A percentile compares a stretch with the other conserved stretches of the same genome.
Conservation (phyloP, 2,329 filamentous ascomycete genomes). For the Cladosporium velox region DNA sequence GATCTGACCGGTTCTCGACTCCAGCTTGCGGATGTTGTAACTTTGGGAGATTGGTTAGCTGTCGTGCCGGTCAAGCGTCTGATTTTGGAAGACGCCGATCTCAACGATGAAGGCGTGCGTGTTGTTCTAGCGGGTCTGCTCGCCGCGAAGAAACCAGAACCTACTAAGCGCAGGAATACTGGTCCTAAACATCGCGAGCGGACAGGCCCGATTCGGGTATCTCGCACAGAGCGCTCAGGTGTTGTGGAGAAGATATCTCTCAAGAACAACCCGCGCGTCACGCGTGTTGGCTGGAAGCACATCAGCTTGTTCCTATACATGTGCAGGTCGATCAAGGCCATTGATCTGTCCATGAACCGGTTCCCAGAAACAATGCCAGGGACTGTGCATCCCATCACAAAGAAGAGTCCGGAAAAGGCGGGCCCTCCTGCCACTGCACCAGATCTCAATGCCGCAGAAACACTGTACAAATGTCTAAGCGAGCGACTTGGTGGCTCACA, state of each 20-base stretch:
- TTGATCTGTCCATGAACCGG: constrained; percentile 82
- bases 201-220: constrained; percentile 23
- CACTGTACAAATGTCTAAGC: constrained; percentile 73
- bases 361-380: constrained; percentile 60
- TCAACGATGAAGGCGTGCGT: constrained; percentile 83
- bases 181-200: constrained; percentile 34
- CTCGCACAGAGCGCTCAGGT: constrained; percentile 57
- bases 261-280: constrained; percentile 85
- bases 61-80: constrained; percentile 88
- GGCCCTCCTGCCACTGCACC: constrained; percentile 32
- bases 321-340: constrained; percentile 78
- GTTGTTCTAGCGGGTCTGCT: constrained; percentile 84
- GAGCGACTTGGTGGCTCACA: constrained; percentile 74
- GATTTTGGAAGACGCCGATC: constrained; percentile 80
- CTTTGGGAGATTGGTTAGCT: constrained; percentile 89
- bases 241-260: constrained; percentile 84
- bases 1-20: constrained; percentile 84
- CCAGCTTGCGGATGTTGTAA: constrained; percentile 79
- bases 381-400: constrained; percentile 26
- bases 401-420: constrained; percentile 26
- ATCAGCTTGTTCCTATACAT: constrained; percentile 88
- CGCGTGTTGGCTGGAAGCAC: constrained; percentile 85
- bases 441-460: constrained; percentile 57
- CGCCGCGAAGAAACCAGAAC: constrained; percentile 69
- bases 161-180: constrained; percentile 32